These are phyloP conservation scores for Lupinus albus DNA, from an alignment of 306 rosid genomes.

Conservation along the genomic window DNA sequence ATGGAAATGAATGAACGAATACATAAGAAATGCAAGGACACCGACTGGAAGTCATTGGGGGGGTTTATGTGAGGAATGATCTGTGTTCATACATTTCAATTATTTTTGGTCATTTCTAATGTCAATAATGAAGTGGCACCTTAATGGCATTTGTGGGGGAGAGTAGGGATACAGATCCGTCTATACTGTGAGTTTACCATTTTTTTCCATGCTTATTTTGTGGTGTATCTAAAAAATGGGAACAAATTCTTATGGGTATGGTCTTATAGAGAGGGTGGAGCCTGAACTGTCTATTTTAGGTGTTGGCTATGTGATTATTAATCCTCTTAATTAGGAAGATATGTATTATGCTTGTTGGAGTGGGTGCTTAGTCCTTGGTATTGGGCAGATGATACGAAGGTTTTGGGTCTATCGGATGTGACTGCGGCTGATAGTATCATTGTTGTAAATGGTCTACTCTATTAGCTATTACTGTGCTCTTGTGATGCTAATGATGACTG, in stretches of 20 bases:
- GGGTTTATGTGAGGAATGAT: slow-evolving; percentile 25
- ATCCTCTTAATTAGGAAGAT: slow-evolving; percentile 15
- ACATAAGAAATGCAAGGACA: slow-evolving; percentile 19
- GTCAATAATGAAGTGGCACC: slow-evolving; percentile 27
- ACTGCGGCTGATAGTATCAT: slow-evolving; percentile 35
- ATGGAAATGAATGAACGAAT: slow-evolving; percentile 35
- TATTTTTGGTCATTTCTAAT: slow-evolving; percentile 37
- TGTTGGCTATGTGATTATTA: slow-evolving; percentile 37
- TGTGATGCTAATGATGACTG: slow-evolving; percentile 35
- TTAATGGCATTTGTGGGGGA: slow-evolving; percentile 23
- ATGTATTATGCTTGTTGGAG: slow-evolving; percentile 22
- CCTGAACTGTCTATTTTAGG: slow-evolving; percentile 34
- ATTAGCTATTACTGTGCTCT: slow-evolving; percentile 44
- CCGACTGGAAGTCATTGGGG: slow-evolving; percentile 34
- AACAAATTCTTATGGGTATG: slow-evolving; percentile 30
- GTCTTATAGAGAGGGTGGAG: slow-evolving; percentile 26
- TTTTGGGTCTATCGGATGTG: slow-evolving; percentile 44
- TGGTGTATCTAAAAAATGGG: slow-evolving; percentile 32
- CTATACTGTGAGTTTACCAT: slow-evolving; percentile 1
- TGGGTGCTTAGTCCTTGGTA: slow-evolving; percentile 39
- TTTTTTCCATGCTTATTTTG: slow-evolving; percentile 35
- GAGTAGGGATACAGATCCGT: slow-evolving; percentile 36
- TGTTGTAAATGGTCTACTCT: slow-evolving; percentile 42
- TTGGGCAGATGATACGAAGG: slow-evolving; percentile 39
- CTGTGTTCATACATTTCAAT: slow-evolving; percentile 23